Base-by-base conservation (phyloP, 345 rosid genomes). In the Mercurialis annua region DNA sequence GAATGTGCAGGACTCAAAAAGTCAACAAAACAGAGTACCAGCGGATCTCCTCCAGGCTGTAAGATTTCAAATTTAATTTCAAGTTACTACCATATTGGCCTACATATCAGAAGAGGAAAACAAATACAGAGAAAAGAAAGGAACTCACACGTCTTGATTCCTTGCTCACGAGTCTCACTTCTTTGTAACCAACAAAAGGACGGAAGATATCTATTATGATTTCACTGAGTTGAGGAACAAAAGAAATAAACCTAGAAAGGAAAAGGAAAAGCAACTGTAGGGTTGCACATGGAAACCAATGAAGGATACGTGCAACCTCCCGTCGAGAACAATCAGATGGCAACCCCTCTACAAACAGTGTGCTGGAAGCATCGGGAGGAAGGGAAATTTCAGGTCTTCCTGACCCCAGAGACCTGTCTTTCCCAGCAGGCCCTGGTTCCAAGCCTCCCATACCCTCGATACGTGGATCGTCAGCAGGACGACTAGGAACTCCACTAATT, bases 101-200 rank as follows among this genome's bases (percentile, higher is more conserved):
- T 15, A n/a, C 16, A 74, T 33, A 46, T 6, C 23, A 18, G 2
- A 48, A 47, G 67, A 24, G 49, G 17, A 20, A 9, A 64, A 53
- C 51, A 31, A 55, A 2, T 31, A 38, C 12, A 55, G 44, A 18
- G 20, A 11, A 4, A 40, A 6, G 17, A 59, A 59, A 59, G 38
- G 31, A 59, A 66, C 85, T 78, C 76, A 84, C 93, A 54, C 70
- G 78, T 82, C 82, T 79, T 11, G 88, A 69, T 69, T 85, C 88
- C 78, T 85, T 87, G 82, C 71, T 81, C 8, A 87, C 93, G 44
- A 87, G 85, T 73, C 90, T 83, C 36, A 84, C 90, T 78, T 85
- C 90, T 67, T 82, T 85, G 80, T 85, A 87, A 77, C 93, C 87
- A 68, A 87, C 84, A 72, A 87, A 87, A 15, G 87, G 90, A 47